These are phyloP conservation scores for Letharia columbiana DNA, from an alignment of 495 filamentous ascomycete species.

Conservation along the genomic window DNA sequence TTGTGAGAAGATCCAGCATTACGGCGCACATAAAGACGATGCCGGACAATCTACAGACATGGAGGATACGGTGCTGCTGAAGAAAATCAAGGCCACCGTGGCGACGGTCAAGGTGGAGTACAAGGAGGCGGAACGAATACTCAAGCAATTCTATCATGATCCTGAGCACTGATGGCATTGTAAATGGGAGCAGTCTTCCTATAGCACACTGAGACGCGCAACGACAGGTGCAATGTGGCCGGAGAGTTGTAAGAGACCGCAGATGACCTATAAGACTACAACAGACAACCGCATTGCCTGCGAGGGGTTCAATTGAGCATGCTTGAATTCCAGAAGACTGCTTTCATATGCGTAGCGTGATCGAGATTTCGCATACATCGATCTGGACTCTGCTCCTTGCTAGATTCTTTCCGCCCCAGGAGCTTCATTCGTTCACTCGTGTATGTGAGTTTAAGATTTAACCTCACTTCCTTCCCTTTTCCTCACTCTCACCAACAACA, in stretches of 20 bases:
- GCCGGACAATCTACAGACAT: slow-evolving; percentile 46
- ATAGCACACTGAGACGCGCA: not conserved
- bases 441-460: not conserved
- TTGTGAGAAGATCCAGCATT: slow-evolving; percentile 95
- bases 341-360: not conserved
- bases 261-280: not conserved
- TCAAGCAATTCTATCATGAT: slow-evolving; percentile 62
- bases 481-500: not conserved
- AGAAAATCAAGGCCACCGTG: slow-evolving; percentile 61
- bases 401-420: not conserved
- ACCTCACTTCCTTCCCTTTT: not conserved
- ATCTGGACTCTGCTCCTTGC: not conserved
- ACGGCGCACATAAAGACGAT: slow-evolving; percentile 69
- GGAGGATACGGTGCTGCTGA: slow-evolving; percentile 56
- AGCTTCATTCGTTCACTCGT: not conserved
- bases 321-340: not conserved
- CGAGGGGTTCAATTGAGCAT: not conserved
- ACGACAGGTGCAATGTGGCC: not conserved
- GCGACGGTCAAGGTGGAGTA: slow-evolving; percentile 67
- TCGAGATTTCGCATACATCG: not conserved
- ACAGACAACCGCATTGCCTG: not conserved
- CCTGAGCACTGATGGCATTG: not conserved
- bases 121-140: slow-evolving; percentile 57
- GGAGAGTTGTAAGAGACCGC: not conserved
- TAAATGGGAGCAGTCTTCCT: not conserved